A percentile compares a stretch with the other conserved stretches of the same genome.
Evolutionary conservation across 192 early-diverging fungal species (phyloP).

Genomic region (Coemansia sp.): DNA sequence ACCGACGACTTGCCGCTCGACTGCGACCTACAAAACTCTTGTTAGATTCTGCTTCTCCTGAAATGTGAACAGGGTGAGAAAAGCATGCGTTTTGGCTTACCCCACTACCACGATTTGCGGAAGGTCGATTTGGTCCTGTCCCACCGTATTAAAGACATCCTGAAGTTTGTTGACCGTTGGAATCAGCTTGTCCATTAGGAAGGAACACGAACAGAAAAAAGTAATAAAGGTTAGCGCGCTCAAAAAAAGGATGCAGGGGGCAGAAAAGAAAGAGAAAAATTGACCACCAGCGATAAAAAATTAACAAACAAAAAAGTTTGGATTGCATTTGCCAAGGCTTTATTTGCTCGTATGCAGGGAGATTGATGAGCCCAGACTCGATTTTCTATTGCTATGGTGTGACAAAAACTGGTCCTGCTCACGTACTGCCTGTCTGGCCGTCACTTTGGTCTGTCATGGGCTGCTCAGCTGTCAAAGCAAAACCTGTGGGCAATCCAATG

Average conservation of each 20-base stretch:
- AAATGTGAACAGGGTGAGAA: not conserved
- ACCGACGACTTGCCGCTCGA: conserved; percentile 96
- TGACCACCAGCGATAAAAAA: not conserved
- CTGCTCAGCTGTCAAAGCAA: no score
- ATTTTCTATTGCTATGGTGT: no score
- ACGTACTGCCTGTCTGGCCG: no score
- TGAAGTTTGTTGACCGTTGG: conserved; percentile 80
- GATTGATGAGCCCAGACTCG: no score
- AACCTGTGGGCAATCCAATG: no score
- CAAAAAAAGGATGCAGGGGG: not conserved
- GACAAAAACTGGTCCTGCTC: no score
- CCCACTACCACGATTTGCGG: conserved; percentile 87
- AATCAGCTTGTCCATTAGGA: conserved; percentile 74
- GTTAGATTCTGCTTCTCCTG: not conserved
- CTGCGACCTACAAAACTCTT: conserved; percentile 59
- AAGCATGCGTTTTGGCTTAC: conserved; percentile 20
- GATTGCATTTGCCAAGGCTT: no score
- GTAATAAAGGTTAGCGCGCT: not conserved
- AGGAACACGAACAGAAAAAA: conserved; percentile 2
- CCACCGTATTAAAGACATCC: conserved; percentile 76
- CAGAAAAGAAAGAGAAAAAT: not conserved
- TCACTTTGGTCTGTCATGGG: no score
- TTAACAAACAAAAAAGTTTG: no score
- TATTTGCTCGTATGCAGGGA: no score
- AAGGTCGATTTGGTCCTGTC: conserved; percentile 72